A percentile compares a stretch with the other conserved stretches of the same genome.
These are phyloP conservation scores for Microdochium nivale DNA, from an alignment of 2,329 filamentous ascomycete species.

Conservation along the genomic window DNA sequence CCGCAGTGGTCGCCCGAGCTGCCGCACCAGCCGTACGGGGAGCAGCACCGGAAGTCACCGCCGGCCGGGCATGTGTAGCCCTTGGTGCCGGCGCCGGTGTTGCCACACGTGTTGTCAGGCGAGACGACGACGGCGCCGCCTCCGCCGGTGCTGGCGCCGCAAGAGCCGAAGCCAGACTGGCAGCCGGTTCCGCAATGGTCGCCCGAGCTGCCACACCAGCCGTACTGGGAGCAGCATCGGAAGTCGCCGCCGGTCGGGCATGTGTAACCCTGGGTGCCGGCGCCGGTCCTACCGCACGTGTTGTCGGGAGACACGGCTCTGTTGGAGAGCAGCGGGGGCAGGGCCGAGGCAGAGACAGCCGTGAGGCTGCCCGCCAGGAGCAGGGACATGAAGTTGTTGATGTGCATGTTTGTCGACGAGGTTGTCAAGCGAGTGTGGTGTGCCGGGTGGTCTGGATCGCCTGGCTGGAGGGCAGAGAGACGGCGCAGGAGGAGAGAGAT, in stretches of 20 bases:
- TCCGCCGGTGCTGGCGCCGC: conserved; percentile 2
- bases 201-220: conserved; percentile 13
- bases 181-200: conserved; percentile 15
- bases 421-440: conserved; percentile 7
- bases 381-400: conserved; percentile 5
- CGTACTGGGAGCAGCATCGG: conserved; percentile 14
- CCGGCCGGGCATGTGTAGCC: conserved; percentile 13
- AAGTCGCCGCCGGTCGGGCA: conserved; percentile 8
- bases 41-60: conserved; percentile 10
- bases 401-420: conserved; percentile 3
- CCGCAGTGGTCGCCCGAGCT: conserved; percentile 14
- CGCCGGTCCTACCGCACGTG: conserved; percentile 14
- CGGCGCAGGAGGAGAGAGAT: background rate
- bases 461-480: background rate
- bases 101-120: conserved; percentile 13
- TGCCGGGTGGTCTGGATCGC: background rate
- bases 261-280: conserved; percentile 13
- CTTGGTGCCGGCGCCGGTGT: conserved; percentile 11
- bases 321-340: conserved; percentile 6
- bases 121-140: conserved; percentile 7
- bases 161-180: conserved; percentile 12
- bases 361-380: conserved; percentile 8
- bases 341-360: conserved; percentile 10
- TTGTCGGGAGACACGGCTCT: conserved; percentile 10
- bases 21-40: conserved; percentile 15